phyloP scores from a whole-genome alignment of 805 yeast species.

The Debaryomyces maramus region DNA sequence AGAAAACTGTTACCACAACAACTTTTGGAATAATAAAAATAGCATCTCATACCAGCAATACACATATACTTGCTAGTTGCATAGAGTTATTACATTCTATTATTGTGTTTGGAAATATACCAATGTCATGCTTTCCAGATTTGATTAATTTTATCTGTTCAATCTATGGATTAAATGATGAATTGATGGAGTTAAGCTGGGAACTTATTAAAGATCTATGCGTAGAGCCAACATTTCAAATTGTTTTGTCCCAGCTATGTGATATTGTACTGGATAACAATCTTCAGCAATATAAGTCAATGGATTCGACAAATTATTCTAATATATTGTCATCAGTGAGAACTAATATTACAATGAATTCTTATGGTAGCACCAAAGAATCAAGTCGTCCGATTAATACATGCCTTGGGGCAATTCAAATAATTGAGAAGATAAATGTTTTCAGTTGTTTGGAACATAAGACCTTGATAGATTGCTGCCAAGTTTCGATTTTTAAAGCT shows the following conservation, averaged over 20 bases:
- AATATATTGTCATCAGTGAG: slow-evolving; percentile 7
- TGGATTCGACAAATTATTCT: not conserved
- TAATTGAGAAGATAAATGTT: slow-evolving; percentile 33
- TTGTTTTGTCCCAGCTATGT: slow-evolving; percentile 18
- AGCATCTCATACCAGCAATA: slow-evolving; percentile 40
- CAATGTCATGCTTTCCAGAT: slow-evolving; percentile 34
- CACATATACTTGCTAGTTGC: slow-evolving; percentile 34
- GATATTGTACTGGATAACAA: slow-evolving; percentile 10
- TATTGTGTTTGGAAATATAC: slow-evolving; percentile 48
- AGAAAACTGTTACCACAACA: slow-evolving; percentile 28
- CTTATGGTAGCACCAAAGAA: not conserved
- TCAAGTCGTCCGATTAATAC: slow-evolving; percentile 17
- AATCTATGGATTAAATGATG: slow-evolving; percentile 34
- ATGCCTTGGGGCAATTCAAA: slow-evolving; percentile 40
- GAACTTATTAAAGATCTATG: slow-evolving; percentile 39
- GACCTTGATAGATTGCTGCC: slow-evolving; percentile 14
- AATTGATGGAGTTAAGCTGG: slow-evolving; percentile 36
- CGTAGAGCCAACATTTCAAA: slow-evolving; percentile 35
- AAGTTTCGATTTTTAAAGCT: slow-evolving; percentile 32
- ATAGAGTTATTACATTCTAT: slow-evolving; percentile 44
- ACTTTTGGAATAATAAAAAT: slow-evolving; percentile 36
- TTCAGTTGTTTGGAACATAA: slow-evolving; percentile 22
- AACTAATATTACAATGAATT: slow-evolving; percentile 9
- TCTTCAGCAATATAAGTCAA: not conserved
- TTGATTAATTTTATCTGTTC: slow-evolving; percentile 49